Evolutionary conservation across 805 yeast species (phyloP).

Genomic region (Cyberlindnera amylophila): DNA sequence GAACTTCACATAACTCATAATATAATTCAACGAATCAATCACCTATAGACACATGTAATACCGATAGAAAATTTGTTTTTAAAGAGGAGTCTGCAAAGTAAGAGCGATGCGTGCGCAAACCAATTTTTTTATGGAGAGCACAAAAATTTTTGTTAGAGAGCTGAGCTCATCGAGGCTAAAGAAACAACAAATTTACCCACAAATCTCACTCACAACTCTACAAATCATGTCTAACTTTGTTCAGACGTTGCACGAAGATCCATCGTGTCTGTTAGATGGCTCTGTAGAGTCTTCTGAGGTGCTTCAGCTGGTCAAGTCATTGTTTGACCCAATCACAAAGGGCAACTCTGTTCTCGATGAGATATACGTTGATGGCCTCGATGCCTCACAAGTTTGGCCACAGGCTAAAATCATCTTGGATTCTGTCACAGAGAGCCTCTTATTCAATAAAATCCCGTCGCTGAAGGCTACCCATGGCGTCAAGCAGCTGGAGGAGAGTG

Average conservation of each 20-base stretch:
- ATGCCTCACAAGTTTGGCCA: conserved; percentile 89
- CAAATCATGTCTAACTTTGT: conserved; percentile 1
- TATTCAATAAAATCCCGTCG: conserved; percentile 53
- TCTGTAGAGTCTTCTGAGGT: conserved; percentile 10
- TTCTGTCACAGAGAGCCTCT: conserved; percentile 61
- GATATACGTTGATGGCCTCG: conserved; percentile 79
- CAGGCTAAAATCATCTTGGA: conserved; percentile 85
- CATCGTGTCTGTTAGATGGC: conserved; percentile 10
- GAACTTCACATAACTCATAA: too few relatives aligned
- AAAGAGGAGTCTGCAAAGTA: too few relatives aligned
- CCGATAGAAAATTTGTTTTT: too few relatives aligned
- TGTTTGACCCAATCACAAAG: conserved; percentile 27
- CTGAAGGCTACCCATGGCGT: conserved; percentile 32
- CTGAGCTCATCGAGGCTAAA: neutral
- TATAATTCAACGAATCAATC: too few relatives aligned
- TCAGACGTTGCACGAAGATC: conserved; percentile 8
- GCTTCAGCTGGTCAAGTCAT: conserved; percentile 20
- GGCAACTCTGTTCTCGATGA: conserved; percentile 65
- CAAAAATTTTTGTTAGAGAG: too few relatives aligned
- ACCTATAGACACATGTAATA: too few relatives aligned
- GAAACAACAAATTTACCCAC: neutral
- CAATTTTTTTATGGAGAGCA: too few relatives aligned
- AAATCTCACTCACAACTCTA: neutral
- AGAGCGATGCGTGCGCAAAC: too few relatives aligned
- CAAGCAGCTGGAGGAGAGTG: conserved; percentile 23